These are phyloP conservation scores for Colletotrichum trifolii DNA, from an alignment of 2,329 filamentous ascomycete species.

Conservation along the genomic window DNA sequence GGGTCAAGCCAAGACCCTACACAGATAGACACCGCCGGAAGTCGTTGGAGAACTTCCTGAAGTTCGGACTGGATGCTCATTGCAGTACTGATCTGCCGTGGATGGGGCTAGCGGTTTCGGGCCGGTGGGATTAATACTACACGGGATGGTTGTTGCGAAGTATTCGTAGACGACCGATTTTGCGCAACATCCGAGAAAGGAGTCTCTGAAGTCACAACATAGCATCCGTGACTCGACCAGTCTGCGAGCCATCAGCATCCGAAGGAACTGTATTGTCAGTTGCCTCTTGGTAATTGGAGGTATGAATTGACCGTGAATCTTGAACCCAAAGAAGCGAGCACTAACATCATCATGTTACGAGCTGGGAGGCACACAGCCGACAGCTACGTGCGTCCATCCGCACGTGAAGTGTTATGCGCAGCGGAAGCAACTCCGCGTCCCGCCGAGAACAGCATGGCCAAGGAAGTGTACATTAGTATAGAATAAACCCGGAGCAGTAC, in stretches of 20 bases:
- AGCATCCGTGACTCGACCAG: too few relatives aligned
- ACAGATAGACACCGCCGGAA: constrained; percentile 21
- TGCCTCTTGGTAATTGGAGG: too few relatives aligned
- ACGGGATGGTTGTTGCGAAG: not conserved
- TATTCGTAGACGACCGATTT: not conserved
- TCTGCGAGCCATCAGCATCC: too few relatives aligned
- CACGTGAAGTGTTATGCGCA: not conserved
- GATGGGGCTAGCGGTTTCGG: constrained; percentile 19
- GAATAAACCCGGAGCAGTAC: too few relatives aligned
- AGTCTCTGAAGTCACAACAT: too few relatives aligned
- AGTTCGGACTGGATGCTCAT: constrained; percentile 15
- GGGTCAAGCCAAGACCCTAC: constrained; percentile 7
- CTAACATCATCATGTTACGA: not conserved
- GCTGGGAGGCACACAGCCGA: not conserved
- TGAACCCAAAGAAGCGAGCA: not conserved
- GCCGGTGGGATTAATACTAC: constrained; percentile 23
- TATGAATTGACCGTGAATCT: not conserved
- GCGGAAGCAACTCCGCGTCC: not conserved
- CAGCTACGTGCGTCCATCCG: not conserved
- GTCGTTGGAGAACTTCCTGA: not conserved
- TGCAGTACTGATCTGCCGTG: constrained; percentile 16
- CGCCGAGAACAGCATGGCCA: not conserved
- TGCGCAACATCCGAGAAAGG: not conserved
- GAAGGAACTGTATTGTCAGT: too few relatives aligned
- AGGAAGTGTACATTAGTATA: not conserved